phyloP scores from a whole-genome alignment of 352 stramenopile species.

The Phytophthora pisi region DNA sequence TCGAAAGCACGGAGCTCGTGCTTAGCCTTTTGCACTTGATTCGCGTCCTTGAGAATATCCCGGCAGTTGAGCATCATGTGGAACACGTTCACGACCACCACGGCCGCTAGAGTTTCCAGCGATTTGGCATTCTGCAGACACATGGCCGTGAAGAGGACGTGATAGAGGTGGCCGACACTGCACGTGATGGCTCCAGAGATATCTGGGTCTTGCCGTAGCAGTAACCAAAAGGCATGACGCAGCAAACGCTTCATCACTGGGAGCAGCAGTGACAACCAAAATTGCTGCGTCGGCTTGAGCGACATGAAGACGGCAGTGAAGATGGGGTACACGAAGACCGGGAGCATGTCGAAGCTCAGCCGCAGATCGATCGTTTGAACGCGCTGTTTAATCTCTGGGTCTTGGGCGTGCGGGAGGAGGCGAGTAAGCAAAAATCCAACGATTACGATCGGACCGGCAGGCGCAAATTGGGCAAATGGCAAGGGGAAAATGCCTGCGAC shows the following conservation, averaged over 20 bases:
- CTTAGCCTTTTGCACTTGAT: background rate
- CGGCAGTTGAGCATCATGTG: conserved; percentile 29
- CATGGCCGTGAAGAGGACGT: conserved; percentile 42
- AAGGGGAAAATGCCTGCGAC: conserved; percentile 36
- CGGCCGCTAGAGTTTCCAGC: conserved; percentile 23
- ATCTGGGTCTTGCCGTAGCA: conserved; percentile 32
- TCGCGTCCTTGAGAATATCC: conserved; percentile 8
- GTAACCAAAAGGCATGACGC: conserved; percentile 20
- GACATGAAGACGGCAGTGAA: conserved; percentile 29
- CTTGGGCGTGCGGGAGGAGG: conserved; percentile 3
- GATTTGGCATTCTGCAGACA: conserved; percentile 53
- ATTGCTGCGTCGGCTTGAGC: conserved; percentile 24
- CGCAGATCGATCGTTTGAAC: conserved; percentile 16
- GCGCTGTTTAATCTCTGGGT: background rate
- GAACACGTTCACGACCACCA: conserved; percentile 23
- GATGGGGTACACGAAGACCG: conserved; percentile 36
- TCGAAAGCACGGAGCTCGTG: background rate
- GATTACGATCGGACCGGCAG: conserved; percentile 19
- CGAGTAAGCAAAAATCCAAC: conserved; percentile 10
- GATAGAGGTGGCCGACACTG: conserved; percentile 39
- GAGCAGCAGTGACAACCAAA: conserved; percentile 36
- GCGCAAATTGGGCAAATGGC: conserved; percentile 29
- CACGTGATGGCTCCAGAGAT: conserved; percentile 23
- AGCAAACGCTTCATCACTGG: conserved; percentile 36
- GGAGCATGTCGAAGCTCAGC: conserved; percentile 13